These are phyloP conservation scores for Hyphodiscus sp. DNA, from an alignment of 2,329 filamentous ascomycete genomes.

Conservation along the genomic window DNA sequence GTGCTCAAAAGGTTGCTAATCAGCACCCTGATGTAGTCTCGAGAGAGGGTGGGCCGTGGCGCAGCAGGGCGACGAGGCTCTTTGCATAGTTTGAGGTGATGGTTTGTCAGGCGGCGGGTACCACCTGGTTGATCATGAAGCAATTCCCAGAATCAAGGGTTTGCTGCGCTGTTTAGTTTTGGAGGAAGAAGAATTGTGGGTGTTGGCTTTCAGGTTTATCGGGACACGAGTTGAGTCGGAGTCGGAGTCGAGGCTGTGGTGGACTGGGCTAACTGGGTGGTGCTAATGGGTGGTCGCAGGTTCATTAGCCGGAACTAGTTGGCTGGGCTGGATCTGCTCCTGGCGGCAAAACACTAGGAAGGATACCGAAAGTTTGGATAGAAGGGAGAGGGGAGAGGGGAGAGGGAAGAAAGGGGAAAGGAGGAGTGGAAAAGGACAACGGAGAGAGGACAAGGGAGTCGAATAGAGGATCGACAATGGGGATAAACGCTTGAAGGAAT, in stretches of 20 bases:
- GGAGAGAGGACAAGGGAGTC: too few species aligned
- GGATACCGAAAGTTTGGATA: neutral
- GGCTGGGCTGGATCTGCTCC: neutral
- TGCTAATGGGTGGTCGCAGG: too few species aligned
- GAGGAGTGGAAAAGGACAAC: too few species aligned
- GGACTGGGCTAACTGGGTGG: too few species aligned
- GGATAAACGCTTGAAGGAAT: neutral
- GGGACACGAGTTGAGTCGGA: too few species aligned
- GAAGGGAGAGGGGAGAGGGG: neutral
- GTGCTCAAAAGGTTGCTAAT: neutral
- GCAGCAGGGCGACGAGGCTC: neutral
- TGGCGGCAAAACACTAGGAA: neutral
- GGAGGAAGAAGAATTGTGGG: neutral
- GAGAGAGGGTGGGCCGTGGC: neutral
- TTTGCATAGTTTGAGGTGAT: neutral
- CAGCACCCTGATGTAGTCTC: neutral
- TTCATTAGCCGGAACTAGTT: too few species aligned
- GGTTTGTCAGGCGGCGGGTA: neutral
- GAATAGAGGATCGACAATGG: neutral
- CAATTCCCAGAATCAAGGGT: neutral
- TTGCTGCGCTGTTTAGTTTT: neutral
- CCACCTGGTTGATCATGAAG: neutral
- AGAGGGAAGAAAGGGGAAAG: neutral
- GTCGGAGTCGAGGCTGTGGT: too few species aligned
- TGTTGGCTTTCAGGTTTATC: neutral